Evolutionary conservation across 2,329 filamentous ascomycete species (phyloP), one percentile per base, ranked within the genome.

Genomic region (Talaromyces pinophilus): DNA sequence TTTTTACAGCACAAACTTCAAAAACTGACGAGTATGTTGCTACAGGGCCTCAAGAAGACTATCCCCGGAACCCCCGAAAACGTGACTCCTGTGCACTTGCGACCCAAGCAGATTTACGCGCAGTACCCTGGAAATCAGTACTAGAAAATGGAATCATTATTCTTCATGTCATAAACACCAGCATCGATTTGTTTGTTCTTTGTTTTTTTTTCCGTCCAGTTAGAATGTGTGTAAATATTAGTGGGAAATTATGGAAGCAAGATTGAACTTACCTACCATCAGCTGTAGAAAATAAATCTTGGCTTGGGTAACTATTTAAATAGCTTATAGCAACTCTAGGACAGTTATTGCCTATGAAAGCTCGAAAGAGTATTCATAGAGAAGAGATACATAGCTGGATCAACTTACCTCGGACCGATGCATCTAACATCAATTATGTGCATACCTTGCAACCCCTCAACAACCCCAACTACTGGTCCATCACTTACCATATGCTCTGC

Each of bases 1-100:
- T 17, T 44, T 40, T 17, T 17, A 42, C 5, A 48, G 10, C 19
- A 48, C 4, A 10, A 22, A 22, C 19, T 22, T 22, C 42, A 46
- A 11, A 11, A 48, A 30, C 17, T 48, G 22, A 60, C 40, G 65
- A 13, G 62, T 66, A 28, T 35, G 13, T 13, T 35, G 33, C 69
- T 63, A 55, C 72, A 94, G 91, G 90, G 91, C 82, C 83, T 95
- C 70, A 90, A 93, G 79, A 95, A 95, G 83, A 86, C 85, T 70
- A 89, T 95, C 71, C 92, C 92, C 69, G 89, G 91, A 71, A 83
- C 90, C 71, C 90, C 90, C 68, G 83, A 85, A 76, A 86, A 87
- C 75, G 85, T 88, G 72, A 87, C 85, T 35, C 92, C 91, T 61
- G 88, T 95, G 71, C 90, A 94, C 78, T 85, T 92, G 72, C 86